These are phyloP conservation scores for Tripterygium wilfordii DNA, from an alignment of 177 flowering plant genomes.

Conservation along the genomic window DNA sequence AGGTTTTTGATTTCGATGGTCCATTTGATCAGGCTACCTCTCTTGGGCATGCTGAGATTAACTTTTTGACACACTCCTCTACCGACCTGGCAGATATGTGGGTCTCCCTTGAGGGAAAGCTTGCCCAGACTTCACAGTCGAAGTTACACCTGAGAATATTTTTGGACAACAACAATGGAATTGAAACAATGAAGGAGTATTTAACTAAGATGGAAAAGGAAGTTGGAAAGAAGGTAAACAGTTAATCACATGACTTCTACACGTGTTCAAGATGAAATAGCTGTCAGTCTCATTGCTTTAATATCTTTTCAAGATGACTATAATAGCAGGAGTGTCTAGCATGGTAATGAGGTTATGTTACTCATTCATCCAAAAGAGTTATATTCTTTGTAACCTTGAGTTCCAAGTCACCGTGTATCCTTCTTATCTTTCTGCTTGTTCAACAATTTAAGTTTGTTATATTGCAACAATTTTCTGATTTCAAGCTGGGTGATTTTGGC, in stretches of 20 bases:
- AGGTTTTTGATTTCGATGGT: conserved; percentile 79
- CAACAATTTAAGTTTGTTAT: too few species aligned
- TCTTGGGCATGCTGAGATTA: conserved; percentile 81
- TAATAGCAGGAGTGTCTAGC: too few species aligned
- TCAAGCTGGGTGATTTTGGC: conserved; percentile 12
- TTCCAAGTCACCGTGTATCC: too few species aligned
- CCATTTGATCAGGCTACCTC: conserved; percentile 69
- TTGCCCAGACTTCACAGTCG: conserved; percentile 64
- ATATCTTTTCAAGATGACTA: too few species aligned
- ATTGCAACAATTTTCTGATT: too few species aligned
- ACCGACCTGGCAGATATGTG: conserved; percentile 72
- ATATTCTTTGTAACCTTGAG: too few species aligned
- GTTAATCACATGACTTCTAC: not conserved
- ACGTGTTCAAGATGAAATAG: too few species aligned
- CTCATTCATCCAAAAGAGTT: too few species aligned
- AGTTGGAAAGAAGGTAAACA: conserved; percentile 73
- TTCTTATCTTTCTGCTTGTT: too few species aligned
- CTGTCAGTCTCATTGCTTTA: not conserved
- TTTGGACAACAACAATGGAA: conserved; percentile 64
- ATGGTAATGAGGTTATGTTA: too few species aligned
- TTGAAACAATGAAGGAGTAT: conserved; percentile 64
- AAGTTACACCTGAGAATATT: conserved; percentile 71
- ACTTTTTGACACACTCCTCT: conserved; percentile 56
- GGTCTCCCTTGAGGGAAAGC: conserved; percentile 65
- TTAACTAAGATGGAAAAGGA: conserved; percentile 74